phyloP scores from a whole-genome alignment of 2,329 filamentous ascomycete genomes.

The Metarhizium robertsii region DNA sequence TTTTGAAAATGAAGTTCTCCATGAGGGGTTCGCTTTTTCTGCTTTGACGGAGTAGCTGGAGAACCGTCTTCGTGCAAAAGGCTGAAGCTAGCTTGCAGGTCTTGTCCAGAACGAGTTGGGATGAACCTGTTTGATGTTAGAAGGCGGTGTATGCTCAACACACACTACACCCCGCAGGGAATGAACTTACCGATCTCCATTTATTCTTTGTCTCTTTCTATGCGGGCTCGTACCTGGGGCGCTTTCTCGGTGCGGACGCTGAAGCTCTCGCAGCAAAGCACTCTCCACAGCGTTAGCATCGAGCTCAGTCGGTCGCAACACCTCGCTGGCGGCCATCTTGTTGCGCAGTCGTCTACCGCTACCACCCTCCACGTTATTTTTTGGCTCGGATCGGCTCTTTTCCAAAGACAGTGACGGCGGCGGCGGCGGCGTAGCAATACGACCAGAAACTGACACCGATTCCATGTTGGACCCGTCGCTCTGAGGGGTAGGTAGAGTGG shows the following conservation, averaged over 20 bases:
- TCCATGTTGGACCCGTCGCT: not conserved
- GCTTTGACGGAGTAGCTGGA: constrained; percentile 79
- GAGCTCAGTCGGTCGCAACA: constrained; percentile 26
- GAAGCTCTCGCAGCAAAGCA: constrained; percentile 42
- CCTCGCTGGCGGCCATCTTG: constrained; percentile 25
- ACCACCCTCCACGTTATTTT: constrained; percentile 26
- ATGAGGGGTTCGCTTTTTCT: constrained; percentile 76
- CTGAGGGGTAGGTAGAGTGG: constrained; percentile 13
- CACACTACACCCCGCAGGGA: not conserved
- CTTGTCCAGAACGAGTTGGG: constrained; percentile 84
- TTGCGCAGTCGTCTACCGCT: constrained; percentile 25
- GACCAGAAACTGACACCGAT: constrained; percentile 16
- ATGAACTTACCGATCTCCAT: constrained; percentile 46
- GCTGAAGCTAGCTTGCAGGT: constrained; percentile 87
- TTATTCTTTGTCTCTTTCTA: constrained; percentile 50
- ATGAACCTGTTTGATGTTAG: constrained; percentile 63
- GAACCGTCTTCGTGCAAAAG: constrained; percentile 88
- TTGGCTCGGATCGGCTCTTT: constrained; percentile 32
- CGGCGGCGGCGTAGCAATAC: constrained; percentile 35
- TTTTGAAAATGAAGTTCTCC: constrained; percentile 91
- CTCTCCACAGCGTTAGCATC: constrained; percentile 41
- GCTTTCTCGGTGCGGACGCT: constrained; percentile 40
- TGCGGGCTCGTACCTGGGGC: constrained; percentile 45
- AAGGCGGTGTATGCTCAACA: not conserved
- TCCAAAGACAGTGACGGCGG: constrained; percentile 23